phyloP scores from a whole-genome alignment of 768 basidiomycete genomes.

The Tricholoma bakamatsutake region DNA sequence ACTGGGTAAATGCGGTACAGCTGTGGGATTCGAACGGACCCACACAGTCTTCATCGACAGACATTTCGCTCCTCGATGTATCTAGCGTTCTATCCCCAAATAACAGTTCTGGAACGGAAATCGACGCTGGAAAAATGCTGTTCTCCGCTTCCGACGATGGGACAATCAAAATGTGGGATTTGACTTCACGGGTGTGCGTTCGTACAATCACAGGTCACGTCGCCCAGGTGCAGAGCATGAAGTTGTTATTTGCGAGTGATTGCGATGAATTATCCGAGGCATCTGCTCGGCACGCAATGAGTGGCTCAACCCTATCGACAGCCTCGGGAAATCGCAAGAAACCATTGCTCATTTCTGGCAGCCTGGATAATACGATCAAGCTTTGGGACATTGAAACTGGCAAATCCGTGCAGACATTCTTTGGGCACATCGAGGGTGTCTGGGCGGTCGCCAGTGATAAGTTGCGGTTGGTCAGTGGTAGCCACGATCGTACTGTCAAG shows the following conservation, averaged over 20 bases:
- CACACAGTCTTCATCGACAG: conserved; percentile 23
- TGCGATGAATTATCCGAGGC: conserved; percentile 25
- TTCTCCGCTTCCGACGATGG: conserved; percentile 97
- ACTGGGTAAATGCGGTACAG: conserved; percentile 95
- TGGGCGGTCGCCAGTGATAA: conserved; percentile 95
- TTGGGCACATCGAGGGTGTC: conserved; percentile 97
- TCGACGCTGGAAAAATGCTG: conserved; percentile 87
- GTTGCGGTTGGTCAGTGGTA: conserved; percentile 84
- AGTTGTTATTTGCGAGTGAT: conserved; percentile 65
- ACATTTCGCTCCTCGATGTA: conserved; percentile 31
- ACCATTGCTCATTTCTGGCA: conserved; percentile 81
- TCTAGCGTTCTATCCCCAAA: conserved; percentile 21
- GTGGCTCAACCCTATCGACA: background rate
- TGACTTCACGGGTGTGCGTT: conserved; percentile 72
- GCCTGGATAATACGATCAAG: conserved; percentile 93
- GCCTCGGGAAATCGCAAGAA: conserved; percentile 33
- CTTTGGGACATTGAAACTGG: conserved; percentile 93
- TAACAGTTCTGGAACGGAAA: conserved; percentile 36
- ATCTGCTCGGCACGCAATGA: background rate
- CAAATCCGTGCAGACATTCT: conserved; percentile 72
- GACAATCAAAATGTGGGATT: conserved; percentile 91
- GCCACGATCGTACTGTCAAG: conserved; percentile 97
- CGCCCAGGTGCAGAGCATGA: conserved; percentile 91
- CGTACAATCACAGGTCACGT: conserved; percentile 86
- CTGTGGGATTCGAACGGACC: conserved; percentile 72